Base-by-base conservation (phyloP, 2,329 filamentous ascomycete species). In the Botrytis cinerea region DNA sequence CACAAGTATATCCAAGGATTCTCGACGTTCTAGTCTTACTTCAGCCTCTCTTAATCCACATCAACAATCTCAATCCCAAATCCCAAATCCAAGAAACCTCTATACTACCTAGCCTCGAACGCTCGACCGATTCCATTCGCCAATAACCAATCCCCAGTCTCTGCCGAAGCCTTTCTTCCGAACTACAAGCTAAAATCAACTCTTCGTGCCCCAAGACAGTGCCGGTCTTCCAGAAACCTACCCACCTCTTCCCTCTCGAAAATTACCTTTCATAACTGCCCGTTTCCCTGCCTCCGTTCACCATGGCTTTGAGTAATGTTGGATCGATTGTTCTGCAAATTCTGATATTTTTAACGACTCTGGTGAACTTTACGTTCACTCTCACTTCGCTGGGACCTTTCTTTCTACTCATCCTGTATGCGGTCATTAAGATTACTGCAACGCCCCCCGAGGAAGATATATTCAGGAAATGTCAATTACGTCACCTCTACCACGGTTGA, bases 341-440 rank as follows among this genome's bases (percentile, higher is more conserved):
- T 76, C 81, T 87, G 71, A 85, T 87, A 77, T 88, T 88, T 78
- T 81, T 88, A 75, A 86, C 85, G 59, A 86, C 86, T 70, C 81
- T 88, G 72, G 83, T 86, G 75, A 87, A 87, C 79, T 85, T 88
- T 78, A 84, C 84, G 78, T 84, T 86, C 75, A 85, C 85, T 73
- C 82, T 88, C 74, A 82, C 85, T 28, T 82, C 85, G 74, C 83
- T 85, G 71, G 85, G 87, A 74, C 84, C 86, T 25, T 81, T 85
- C 64, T 75, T 85, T 16, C 81, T 87, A 40, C 80, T 87, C 63
- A 78, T 80, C 38, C 81, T 88, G 10, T 87, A 87, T 78, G 84
- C 84, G 72, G 77, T 86, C 72, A 85, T 83, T 32, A 86, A 85
- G 79, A 81, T 88, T 67, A 82, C 86, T 59, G 83, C 82, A 35